Evolutionary conservation across 305 asterid genomes (phyloP).

Genomic region (Fraxinus floribunda): DNA sequence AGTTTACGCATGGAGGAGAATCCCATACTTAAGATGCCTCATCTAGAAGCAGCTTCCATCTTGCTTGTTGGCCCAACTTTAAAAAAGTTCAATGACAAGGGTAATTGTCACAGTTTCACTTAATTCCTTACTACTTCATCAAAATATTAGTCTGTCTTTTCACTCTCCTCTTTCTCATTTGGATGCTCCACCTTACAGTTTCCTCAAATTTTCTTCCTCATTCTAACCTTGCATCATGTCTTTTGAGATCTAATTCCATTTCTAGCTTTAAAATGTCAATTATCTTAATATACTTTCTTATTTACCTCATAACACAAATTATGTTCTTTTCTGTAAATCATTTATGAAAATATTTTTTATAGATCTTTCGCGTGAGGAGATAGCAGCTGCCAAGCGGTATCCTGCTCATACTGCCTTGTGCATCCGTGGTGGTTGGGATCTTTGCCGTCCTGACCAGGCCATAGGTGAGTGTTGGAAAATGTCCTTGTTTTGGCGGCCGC

Average conservation of each 20-base stretch:
- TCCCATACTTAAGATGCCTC: constrained; percentile 94
- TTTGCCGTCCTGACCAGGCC: constrained; percentile 91
- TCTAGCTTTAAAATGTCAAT: constrained; percentile 3
- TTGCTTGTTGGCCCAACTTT: constrained; percentile 95
- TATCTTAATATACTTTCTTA: background rate
- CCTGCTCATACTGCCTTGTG: constrained; percentile 90
- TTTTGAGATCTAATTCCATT: background rate
- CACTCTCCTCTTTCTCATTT: background rate
- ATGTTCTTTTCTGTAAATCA: constrained; percentile 12
- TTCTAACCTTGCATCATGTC: constrained; percentile 19
- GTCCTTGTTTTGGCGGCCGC: constrained; percentile 21
- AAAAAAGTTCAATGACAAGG: constrained; percentile 94
- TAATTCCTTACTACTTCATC: constrained; percentile 11
- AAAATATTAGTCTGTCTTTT: constrained; percentile 14
- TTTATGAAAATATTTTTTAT: constrained; percentile 29
- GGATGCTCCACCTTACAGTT: constrained; percentile 6
- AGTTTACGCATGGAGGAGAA: constrained; percentile 98
- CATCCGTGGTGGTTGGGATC: constrained; percentile 93
- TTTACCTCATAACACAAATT: background rate
- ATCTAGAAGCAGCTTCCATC: constrained; percentile 91
- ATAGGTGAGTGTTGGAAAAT: constrained; percentile 49
- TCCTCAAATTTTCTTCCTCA: background rate
- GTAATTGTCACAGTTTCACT: constrained; percentile 37
- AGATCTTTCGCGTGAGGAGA: constrained; percentile 94
- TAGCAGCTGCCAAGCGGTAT: constrained; percentile 79